A percentile compares a stretch with the other conserved stretches of the same genome.
Evolutionary conservation across 768 basidiomycete genomes (phyloP).

Genomic region (Leccinum subtestaceum): DNA sequence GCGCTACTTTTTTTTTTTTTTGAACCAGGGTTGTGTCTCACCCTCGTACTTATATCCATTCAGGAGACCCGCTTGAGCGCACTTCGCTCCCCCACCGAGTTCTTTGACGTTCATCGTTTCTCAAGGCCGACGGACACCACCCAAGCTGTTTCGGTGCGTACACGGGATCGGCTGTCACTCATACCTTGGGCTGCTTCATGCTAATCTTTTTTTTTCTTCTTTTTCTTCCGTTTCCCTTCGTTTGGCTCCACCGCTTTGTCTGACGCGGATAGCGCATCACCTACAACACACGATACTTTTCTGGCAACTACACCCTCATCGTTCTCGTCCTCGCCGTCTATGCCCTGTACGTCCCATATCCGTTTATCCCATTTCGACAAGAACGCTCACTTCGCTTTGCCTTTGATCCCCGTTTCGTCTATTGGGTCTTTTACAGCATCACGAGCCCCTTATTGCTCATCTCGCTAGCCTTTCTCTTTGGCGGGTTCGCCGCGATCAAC

Average conservation of each 20-base stretch:
- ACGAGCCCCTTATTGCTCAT: slow-evolving; percentile 81
- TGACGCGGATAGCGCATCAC: slow-evolving; percentile 67
- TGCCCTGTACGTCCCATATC: slow-evolving; percentile 58
- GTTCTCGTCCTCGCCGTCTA: slow-evolving; percentile 79
- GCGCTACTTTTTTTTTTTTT: background rate
- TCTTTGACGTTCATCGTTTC: slow-evolving; percentile 80
- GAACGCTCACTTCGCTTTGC: background rate
- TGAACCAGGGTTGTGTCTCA: background rate
- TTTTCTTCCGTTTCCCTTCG: background rate
- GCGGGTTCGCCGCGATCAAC: slow-evolving; percentile 89
- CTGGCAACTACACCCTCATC: slow-evolving; percentile 86
- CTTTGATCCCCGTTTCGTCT: background rate
- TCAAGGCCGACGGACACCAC: slow-evolving; percentile 84
- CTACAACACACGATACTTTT: slow-evolving; percentile 91
- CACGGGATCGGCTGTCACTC: background rate
- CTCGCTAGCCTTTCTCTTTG: slow-evolving; percentile 83
- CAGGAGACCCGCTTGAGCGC: slow-evolving; percentile 81
- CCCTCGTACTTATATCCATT: background rate
- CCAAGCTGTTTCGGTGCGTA: slow-evolving; percentile 68
- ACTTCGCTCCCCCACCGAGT: slow-evolving; percentile 69
- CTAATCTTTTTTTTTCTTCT: background rate
- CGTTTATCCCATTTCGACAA: background rate
- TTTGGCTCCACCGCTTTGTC: background rate
- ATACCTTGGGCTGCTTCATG: background rate
- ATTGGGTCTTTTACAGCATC: slow-evolving; percentile 45